Evolutionary conservation across 2,329 filamentous ascomycete species (phyloP), one percentile per base, ranked within the genome.

Genomic region (Cordyceps tenuipes): DNA sequence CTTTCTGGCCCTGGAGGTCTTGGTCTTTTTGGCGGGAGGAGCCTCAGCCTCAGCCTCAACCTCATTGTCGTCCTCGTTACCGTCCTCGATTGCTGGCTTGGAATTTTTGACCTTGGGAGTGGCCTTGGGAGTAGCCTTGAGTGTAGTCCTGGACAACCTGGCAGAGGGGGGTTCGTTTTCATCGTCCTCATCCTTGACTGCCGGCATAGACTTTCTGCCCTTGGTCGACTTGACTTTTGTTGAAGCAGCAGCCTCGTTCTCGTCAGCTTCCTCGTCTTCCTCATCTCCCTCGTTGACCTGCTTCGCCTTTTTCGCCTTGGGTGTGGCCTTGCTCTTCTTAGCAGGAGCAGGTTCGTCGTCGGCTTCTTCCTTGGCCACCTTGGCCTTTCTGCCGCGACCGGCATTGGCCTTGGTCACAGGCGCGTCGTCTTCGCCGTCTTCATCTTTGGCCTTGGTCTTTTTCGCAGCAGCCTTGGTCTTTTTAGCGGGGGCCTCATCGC

Each of bases 401-500:
- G 12, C 34, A 36, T 10, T 36, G 34, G 34, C 34, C 34, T 36
- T 36, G 34, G 34, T 9, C 34, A 13, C 10, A 13, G 34, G 34
- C 34, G 34, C 41, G 15, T 43, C 41, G n/a, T 43, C n/a, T 17
- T 43, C 41, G 6, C 5, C 41, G 41, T 46, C 43, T 46, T 46
- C 43, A 10, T 10, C 43, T 9, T 46, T n/a, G 43, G 17, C n/a
- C 43, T 46, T 46, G n/a, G 41, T 17, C 15, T 43, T 43, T 19
- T 49, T 49, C 3, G 47, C 13, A 49, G 51, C 48, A 12, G 46
- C 47, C 44, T 56, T 56, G 53, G 43, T 19, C 43, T 47, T 56
- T 56, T 47, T 56, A 51, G 68, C 70, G 23, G 62, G 57, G 26
- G 68, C 64, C 57, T 67, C 63, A n/a, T 68, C 64, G 51, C 54